Evolutionary conservation across 495 filamentous ascomycete species (phyloP).

Genomic region (Penicillium lagena): DNA sequence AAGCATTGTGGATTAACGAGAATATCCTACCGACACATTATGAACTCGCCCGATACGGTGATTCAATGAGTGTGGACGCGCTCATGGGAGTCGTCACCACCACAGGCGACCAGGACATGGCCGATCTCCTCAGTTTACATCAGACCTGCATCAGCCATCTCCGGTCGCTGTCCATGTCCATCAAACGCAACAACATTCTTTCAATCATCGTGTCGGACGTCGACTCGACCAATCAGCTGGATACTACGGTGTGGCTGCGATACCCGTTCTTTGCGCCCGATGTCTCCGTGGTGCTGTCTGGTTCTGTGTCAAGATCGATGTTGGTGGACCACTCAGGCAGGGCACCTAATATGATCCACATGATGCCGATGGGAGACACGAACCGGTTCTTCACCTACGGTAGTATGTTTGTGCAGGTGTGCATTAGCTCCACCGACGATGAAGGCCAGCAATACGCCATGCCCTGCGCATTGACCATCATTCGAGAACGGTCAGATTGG

Average conservation of each 20-base stretch:
- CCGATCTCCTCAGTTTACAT: conserved; percentile 45
- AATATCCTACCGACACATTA: conserved; percentile 51
- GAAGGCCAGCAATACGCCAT: conserved; percentile 58
- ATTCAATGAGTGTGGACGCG: conserved; percentile 36
- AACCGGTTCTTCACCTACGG: conserved; percentile 64
- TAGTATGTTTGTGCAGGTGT: conserved; percentile 63
- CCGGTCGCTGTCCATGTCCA: conserved; percentile 68
- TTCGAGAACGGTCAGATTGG: conserved; percentile 60
- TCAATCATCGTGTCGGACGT: conserved; percentile 38
- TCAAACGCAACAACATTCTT: conserved; percentile 73
- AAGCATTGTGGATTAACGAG: conserved; percentile 73
- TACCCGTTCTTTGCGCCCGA: conserved; percentile 66
- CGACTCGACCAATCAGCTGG: conserved; percentile 57
- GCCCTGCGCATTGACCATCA: conserved; percentile 65
- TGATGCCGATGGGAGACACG: conserved; percentile 69
- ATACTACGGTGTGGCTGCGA: conserved; percentile 68
- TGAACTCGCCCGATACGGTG: conserved; percentile 45
- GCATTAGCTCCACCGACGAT: conserved; percentile 57
- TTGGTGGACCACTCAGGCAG: conserved; percentile 29
- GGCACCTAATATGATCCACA: conserved; percentile 48
- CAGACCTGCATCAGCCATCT: conserved; percentile 55
- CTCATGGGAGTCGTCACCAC: conserved; percentile 35
- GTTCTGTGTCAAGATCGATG: conserved; percentile 45
- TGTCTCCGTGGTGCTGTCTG: conserved; percentile 58
- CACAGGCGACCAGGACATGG: conserved; percentile 41